Evolutionary conservation across 2,329 filamentous ascomycete genomes (phyloP), one percentile per base, ranked within the genome.

Genomic region (Domatiomyces catenatus): DNA sequence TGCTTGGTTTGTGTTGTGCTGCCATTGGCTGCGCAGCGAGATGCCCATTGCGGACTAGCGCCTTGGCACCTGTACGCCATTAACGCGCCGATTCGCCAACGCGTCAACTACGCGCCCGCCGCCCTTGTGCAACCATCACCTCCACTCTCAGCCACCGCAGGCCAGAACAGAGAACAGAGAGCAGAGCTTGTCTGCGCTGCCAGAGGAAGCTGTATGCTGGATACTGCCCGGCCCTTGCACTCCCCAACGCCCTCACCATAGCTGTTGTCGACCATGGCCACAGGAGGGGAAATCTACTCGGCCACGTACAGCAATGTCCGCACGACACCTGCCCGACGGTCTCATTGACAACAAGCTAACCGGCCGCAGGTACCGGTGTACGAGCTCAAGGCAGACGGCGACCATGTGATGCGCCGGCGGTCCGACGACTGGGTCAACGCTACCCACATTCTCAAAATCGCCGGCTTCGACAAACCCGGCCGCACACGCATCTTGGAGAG

Each of bases 361-460:
- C 56, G 49, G 17, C 48, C 47, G 52, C 51, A 95, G 87, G 88
- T 94, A 54, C 90, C 90, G 36, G 90, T 96, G 8, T 95, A 92
- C 65, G 92, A 96, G 65, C 92, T 80, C 69, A 88, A 93, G 65
- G 83, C 94, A 60, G 86, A 83, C 36, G 75, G 74, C 58, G 87
- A 93, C 64, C 87, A 95, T 85, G 85, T 96, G 58, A 98, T 98
- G 92, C 84, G 92, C 66, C 80, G 92, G 48, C 81, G 90, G 53
- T 78, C 81, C 49, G 92, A 98, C 67, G 81, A 96, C 68, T 98
- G 90, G 88, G 92, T 98, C 71, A 98, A 98, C 73, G 92, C 92
- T n/a, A 98, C 92, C 49, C 92, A 98, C 65, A 96, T 98, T 53
- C 73, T 98, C 46, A 98, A 98, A 65, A 87, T 93, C 42, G 92